Evolutionary conservation across 768 basidiomycete species (phyloP).

Genomic region (Neoboletus brunneissimus): DNA sequence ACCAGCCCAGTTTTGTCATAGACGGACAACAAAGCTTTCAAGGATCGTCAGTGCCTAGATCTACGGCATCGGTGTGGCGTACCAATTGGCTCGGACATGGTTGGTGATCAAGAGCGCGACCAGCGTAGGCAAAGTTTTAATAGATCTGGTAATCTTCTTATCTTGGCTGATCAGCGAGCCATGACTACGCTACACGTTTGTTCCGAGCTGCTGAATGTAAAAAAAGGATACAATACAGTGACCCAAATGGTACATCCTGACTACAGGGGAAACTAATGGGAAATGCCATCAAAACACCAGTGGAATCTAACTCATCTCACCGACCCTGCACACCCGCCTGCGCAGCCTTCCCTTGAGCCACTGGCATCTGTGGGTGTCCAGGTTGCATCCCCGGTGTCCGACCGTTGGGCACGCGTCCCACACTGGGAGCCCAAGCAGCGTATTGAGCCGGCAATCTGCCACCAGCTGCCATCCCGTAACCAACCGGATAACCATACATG

Average conservation of each 20-base stretch:
- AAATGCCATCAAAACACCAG: constrained; percentile 5
- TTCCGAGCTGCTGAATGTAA: not conserved
- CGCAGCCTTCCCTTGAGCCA: constrained; percentile 32
- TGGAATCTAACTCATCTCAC: constrained; percentile 16
- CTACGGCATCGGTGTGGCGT: constrained; percentile 1
- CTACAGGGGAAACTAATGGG: constrained; percentile 1
- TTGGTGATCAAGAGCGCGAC: constrained; percentile 8
- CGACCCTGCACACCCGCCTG: constrained; percentile 35
- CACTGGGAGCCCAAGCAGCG: constrained; percentile 21
- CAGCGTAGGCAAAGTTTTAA: not conserved
- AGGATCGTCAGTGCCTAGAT: constrained; percentile 3
- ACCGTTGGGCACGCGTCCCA: constrained; percentile 24
- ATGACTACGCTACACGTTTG: constrained; percentile 3
- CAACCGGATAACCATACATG: constrained; percentile 27
- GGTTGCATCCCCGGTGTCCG: constrained; percentile 31
- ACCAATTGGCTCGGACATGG: constrained; percentile 32
- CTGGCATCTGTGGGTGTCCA: constrained; percentile 29
- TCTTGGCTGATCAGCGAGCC: constrained; percentile 15
- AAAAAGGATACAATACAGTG: constrained; percentile 11
- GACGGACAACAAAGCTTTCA: constrained; percentile 83
- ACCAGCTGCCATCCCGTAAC: constrained; percentile 19
- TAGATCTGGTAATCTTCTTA: constrained; percentile 11
- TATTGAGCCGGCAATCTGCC: constrained; percentile 22
- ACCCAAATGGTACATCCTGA: constrained; percentile 6
- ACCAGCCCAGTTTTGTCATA: constrained; percentile 93